Base-by-base conservation (phyloP, 2,329 filamentous ascomycete species). In the Hymenoscyphus albidus region DNA sequence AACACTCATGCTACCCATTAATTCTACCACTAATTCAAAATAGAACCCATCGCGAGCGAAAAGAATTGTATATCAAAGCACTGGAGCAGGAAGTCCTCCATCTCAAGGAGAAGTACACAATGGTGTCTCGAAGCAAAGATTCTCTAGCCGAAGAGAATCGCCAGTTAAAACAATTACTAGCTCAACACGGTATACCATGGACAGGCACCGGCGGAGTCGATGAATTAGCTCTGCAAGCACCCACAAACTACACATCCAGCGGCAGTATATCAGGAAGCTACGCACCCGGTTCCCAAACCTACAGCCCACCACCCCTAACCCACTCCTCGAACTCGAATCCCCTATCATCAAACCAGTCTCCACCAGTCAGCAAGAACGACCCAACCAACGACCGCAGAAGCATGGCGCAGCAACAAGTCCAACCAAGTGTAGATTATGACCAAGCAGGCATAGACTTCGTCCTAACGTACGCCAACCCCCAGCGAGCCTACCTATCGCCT, bases 11-110 rank as follows among this genome's bases (percentile, higher is more conserved):
- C 14, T 6, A 13, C 51, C 18, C 6, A 18, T 40, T 35, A 38
- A 1, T 1, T 31, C 14, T 22, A 32, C 12, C 5, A 18, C 67
- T 73, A 58, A 73, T 62, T 44, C 31, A n/a, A 54, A 32, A 18
- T 74, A 97, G 95, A 75, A 98, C 95, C 18, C 95, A 99, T 78
- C 92, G 95, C 63, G 95, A 98, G 79, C 88, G 95, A 70, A 98
- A 98, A 77, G 95, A 98, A 78, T 85, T 93, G 72, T 98, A 98
- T 77, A 96, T 97, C 80, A 96, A 96, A 77, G 88, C 91, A 12
- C 85, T 98, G 16, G 95, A 99, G 77, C 89, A 94, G 74, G 93
- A 98, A 78, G 90, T 98, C 5, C 82, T 96, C 22, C 88, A 92
- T 59, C 82, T 98, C 55, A 95, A 96, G 76, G 93, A 97, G 75